A percentile compares a stretch with the other conserved stretches of the same genome.
Conservation (phyloP, 2,329 filamentous ascomycete genomes). For the Neocatenulostroma microsporum region DNA sequence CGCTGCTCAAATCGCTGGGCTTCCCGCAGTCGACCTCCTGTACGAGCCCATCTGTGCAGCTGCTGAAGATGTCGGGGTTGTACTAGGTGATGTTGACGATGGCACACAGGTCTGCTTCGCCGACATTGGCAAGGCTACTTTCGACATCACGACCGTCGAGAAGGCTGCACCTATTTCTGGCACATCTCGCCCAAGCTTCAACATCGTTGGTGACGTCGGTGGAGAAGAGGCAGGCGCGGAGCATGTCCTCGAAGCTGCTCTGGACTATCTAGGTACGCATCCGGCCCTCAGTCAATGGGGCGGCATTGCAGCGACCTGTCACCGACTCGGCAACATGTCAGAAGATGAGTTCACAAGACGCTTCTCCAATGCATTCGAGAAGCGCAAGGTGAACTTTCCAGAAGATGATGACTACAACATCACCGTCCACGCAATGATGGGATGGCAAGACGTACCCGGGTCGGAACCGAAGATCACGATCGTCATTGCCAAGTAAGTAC, state of each 20-base stretch:
- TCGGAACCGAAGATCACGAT: not conserved
- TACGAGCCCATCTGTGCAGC: not conserved
- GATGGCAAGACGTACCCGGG: not conserved
- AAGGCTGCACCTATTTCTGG: not conserved
- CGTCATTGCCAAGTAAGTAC: not conserved
- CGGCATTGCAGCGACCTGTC: too few species aligned
- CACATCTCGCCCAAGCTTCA: not conserved
- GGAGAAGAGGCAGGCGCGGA: too few species aligned
- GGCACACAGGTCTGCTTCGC: not conserved
- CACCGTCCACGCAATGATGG: not conserved
- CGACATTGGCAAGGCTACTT: not conserved
- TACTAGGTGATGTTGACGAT: not conserved
- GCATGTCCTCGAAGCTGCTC: too few species aligned
- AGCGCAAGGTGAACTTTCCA: not conserved
- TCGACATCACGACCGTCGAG: not conserved
- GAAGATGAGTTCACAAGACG: not conserved
- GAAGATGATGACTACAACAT: not conserved
- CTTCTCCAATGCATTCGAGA: not conserved
- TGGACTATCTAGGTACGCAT: too few species aligned
- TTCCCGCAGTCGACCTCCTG: not conserved
- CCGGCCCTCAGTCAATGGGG: too few species aligned
- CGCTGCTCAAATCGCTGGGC: not conserved
- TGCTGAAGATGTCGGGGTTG: not conserved
- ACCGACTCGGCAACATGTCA: not conserved
- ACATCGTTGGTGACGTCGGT: not conserved